Conservation (phyloP, 208 protist genomes). For the Crithidia fasciculata region DNA sequence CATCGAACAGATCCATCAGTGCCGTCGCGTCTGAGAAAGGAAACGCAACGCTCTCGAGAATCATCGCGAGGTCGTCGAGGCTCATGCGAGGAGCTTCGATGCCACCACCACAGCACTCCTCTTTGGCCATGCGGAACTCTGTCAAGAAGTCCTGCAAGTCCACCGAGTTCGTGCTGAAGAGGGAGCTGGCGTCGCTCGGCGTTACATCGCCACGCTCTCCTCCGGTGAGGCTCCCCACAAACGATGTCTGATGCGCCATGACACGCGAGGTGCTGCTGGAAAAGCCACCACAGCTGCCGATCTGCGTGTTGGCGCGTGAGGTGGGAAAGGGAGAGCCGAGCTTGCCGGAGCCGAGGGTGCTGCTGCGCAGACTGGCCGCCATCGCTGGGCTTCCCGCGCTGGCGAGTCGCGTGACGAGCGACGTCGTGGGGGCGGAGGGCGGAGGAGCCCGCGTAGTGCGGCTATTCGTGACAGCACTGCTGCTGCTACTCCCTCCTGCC, state of each 20-base stretch:
- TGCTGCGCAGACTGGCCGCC: slow-evolving; percentile 7
- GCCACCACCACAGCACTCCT: slow-evolving; percentile 47
- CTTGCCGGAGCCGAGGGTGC: slow-evolving; percentile 6
- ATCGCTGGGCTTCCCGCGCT: slow-evolving; percentile 4
- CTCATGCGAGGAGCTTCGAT: slow-evolving; percentile 39
- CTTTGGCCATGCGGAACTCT: slow-evolving; percentile 71
- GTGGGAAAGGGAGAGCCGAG: slow-evolving; percentile 11
- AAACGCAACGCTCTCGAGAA: slow-evolving; percentile 60
- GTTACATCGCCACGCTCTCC: slow-evolving; percentile 32
- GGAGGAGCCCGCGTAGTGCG: slow-evolving; percentile 3
- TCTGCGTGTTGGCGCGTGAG: slow-evolving; percentile 2
- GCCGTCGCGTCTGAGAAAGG: slow-evolving; percentile 55
- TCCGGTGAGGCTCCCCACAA: slow-evolving; percentile 16
- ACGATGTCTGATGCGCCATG: slow-evolving; percentile 6
- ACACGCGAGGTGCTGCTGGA: background rate
- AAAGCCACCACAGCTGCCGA: background rate
- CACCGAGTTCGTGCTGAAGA: slow-evolving; percentile 68
- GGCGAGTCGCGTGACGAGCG: slow-evolving; percentile 4
- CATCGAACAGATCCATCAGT: slow-evolving; percentile 73
- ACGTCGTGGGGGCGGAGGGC: slow-evolving; percentile 13
- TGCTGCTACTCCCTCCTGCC: background rate
- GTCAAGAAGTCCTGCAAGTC: slow-evolving; percentile 72
- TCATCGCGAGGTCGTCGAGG: slow-evolving; percentile 60
- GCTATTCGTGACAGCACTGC: background rate
- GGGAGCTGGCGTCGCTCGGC: slow-evolving; percentile 52